Percentiles rank a stretch among this genome's conserved stretches.
phyloP scores from a whole-genome alignment of 2,329 filamentous ascomycete species.

The Emericellopsis cladophorae region DNA sequence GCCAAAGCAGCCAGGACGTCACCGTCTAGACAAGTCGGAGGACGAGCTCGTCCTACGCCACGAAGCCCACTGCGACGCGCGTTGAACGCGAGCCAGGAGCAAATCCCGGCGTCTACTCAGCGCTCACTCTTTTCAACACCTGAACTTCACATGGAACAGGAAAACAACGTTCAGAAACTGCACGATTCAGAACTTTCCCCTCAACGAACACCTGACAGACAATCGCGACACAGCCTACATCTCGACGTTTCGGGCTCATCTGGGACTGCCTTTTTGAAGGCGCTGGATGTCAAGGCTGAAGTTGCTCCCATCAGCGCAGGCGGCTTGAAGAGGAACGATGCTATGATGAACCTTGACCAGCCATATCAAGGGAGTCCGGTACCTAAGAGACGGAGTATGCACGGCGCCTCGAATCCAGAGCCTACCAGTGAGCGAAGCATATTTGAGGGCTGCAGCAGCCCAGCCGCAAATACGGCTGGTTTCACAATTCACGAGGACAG shows the following conservation, averaged over 20 bases:
- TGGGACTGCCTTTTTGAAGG: conserved; percentile 34
- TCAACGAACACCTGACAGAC: conserved; percentile 24
- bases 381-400: conserved; percentile 80
- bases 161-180: conserved; percentile 23
- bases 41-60: conserved; percentile 55
- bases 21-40: conserved; percentile 37
- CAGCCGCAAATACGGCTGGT: conserved; percentile 14
- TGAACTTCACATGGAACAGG: conserved; percentile 19
- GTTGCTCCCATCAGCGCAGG: conserved; percentile 39
- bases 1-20: conserved; percentile 45
- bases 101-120: conserved; percentile 38
- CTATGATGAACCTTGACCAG: conserved; percentile 77
- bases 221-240: conserved; percentile 41
- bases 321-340: conserved; percentile 84
- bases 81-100: conserved; percentile 56
- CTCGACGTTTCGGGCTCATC: conserved; percentile 42
- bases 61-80: conserved; percentile 73
- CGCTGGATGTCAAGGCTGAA: conserved; percentile 30
- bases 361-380: conserved; percentile 70
- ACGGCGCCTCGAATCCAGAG: conserved; percentile 54
- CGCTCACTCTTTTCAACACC: conserved; percentile 1
- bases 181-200: no score
- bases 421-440: conserved; percentile 53
- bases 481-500: conserved; percentile 41
- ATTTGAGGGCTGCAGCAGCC: conserved; percentile 47